Base-by-base conservation (phyloP, 768 basidiomycete genomes). In the Hygrocybe coccinea region DNA sequence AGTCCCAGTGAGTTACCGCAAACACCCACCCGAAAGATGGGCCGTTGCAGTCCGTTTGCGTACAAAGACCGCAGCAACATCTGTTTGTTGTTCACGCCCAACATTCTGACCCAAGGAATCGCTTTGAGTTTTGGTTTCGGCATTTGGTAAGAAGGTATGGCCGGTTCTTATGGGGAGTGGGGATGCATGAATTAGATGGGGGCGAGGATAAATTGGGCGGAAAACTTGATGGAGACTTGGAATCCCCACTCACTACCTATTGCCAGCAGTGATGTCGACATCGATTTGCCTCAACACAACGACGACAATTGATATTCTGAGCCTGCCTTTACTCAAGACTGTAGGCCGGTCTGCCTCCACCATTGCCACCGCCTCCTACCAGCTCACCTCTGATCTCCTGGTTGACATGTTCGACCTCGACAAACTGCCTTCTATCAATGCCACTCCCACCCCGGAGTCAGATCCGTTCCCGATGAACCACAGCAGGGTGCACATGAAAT, bases 301-400 rank as follows among this genome's bases (percentile, higher is more conserved):
- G 62, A 65, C 22, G 66, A 64, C 36, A 62, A 59, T 21, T 50
- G 55, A n/a, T 60, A 59, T 9, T 62, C 62, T 19, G 64, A 57
- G 15, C 48, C 17, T 15, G 69, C 68, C 29, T 61, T 59, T 52
- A 55, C 57, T 49, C 55, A 60, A 11, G 69, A 72, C 14, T 56
- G 56, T 12, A 65, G 72, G 72, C 72, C 47, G 79, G 80, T 14
- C 69, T 85, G 2, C 83, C 84, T 19, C 83, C 84, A 15, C 84
- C 84, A 6, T 85, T 84, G 10, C 83, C 84, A 4, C 81, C 74
- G 10, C 76, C 79, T 7, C 81, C 79, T 7, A 74, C 74, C 14
- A 85, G 83, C 61, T 82, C 82, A 5, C 57, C 70, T 56, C 71
- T 78, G 67, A 69, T 17, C 50, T 55, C 11, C 63, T 64, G 41